A percentile compares a stretch with the other conserved stretches of the same genome.
Evolutionary conservation across 108 stramenopile genomes (phyloP).

Genomic region (Aurantiochytrium sp.): DNA sequence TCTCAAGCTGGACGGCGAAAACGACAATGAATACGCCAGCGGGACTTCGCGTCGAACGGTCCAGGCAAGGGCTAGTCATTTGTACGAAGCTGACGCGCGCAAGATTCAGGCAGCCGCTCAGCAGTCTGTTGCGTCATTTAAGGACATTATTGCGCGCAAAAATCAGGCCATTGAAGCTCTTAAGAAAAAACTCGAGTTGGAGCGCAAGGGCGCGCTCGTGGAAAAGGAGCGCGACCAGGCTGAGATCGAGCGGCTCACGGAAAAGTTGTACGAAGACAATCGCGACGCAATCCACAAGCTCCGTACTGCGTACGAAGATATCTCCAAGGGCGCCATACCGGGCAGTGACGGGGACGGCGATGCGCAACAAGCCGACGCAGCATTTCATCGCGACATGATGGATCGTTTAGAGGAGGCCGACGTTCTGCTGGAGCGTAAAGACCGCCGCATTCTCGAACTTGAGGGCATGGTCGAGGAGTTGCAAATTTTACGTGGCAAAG

Average conservation of each 20-base stretch:
- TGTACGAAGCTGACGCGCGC: neutral
- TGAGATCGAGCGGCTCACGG: conserved; percentile 25
- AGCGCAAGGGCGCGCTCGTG: neutral
- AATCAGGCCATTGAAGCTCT: conserved; percentile 19
- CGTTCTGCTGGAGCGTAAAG: conserved; percentile 13
- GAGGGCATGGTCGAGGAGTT: neutral
- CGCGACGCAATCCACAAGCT: conserved; percentile 20
- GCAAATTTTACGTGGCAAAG: neutral
- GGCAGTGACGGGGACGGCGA: neutral
- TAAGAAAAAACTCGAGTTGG: conserved; percentile 1
- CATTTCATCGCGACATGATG: conserved; percentile 3
- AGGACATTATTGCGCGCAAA: conserved; percentile 6
- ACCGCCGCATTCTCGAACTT: conserved; percentile 4
- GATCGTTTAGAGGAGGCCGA: conserved; percentile 22
- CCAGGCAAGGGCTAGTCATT: neutral
- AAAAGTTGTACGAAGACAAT: conserved; percentile 23
- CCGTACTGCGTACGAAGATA: neutral
- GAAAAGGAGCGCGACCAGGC: conserved; percentile 15
- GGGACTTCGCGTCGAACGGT: neutral
- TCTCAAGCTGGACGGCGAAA: neutral
- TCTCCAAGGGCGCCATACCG: neutral
- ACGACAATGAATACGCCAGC: neutral
- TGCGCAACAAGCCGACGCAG: neutral
- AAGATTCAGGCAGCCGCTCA: conserved; percentile 22
- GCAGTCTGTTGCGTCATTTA: conserved; percentile 13